These are phyloP conservation scores for Dipodascopsis uninucleata DNA, from an alignment of 805 yeast genomes.

Conservation along the genomic window DNA sequence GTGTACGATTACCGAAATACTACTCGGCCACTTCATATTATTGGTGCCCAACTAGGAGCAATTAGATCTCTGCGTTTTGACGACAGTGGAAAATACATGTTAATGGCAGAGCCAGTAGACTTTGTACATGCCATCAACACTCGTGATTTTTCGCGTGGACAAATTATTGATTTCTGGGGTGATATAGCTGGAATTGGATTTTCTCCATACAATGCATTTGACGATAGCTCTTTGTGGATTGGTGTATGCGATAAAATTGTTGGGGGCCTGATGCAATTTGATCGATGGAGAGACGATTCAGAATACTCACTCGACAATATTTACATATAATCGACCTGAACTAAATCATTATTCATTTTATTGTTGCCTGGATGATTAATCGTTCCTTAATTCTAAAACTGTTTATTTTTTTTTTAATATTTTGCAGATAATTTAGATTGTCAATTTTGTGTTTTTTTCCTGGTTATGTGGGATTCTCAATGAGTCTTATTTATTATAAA, in stretches of 20 bases:
- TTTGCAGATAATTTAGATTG: no score
- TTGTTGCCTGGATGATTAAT: background rate
- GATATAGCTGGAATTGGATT: constrained; percentile 56
- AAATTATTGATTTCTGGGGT: constrained; percentile 54
- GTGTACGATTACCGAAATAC: constrained; percentile 44
- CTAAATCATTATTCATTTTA: no score
- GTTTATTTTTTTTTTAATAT: no score
- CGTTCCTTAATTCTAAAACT: no score
- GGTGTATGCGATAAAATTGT: constrained; percentile 54
- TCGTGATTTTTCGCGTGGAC: constrained; percentile 34
- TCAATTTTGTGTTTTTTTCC: background rate
- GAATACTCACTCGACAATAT: no score
- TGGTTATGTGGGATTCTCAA: background rate
- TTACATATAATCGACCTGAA: no score
- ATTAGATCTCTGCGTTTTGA: constrained; percentile 53
- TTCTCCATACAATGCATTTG: constrained; percentile 3
- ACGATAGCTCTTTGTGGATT: constrained; percentile 39
- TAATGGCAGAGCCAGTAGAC: constrained; percentile 59
- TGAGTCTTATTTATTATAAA: background rate
- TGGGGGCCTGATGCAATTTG: constrained; percentile 56
- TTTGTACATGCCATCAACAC: constrained; percentile 51
- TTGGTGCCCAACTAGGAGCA: constrained; percentile 43
- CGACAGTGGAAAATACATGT: constrained; percentile 43
- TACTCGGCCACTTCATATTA: constrained; percentile 33
- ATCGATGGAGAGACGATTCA: constrained; percentile 17